Evolutionary conservation across 768 basidiomycete species (phyloP).

Genomic region (Trametes elegans): DNA sequence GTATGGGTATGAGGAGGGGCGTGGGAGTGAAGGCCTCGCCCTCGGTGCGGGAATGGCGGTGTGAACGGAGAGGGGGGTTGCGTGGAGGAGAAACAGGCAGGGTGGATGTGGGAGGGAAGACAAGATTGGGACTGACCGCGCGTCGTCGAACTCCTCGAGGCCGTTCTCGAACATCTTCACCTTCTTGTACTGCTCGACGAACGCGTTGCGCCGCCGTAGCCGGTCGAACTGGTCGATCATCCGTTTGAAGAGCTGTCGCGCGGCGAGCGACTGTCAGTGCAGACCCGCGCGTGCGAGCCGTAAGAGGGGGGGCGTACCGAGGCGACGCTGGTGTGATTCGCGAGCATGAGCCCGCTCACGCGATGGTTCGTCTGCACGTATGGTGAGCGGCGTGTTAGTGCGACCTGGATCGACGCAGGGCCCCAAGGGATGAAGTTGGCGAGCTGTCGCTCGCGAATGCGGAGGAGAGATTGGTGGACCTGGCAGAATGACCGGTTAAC

Average conservation of each 20-base stretch:
- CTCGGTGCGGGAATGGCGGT: not conserved
- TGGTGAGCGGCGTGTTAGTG: conserved; percentile 86
- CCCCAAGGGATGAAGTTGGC: conserved; percentile 99
- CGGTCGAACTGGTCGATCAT: conserved; percentile 95
- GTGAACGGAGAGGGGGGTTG: not conserved
- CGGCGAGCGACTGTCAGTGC: not conserved
- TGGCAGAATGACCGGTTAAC: conserved; percentile 30
- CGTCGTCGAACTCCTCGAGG: conserved; percentile 95
- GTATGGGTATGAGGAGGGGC: not conserved
- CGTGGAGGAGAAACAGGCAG: not conserved
- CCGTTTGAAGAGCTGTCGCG: conserved; percentile 80
- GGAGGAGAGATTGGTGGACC: conserved; percentile 96
- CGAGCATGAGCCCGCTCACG: conserved; percentile 97
- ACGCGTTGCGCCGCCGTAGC: conserved; percentile 85
- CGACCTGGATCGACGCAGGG: conserved; percentile 96
- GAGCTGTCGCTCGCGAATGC: conserved; percentile 93
- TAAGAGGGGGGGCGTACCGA: conserved; percentile 57
- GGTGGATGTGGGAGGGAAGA: not conserved
- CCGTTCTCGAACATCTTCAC: conserved; percentile 94
- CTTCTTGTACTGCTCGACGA: conserved; percentile 96
- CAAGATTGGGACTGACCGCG: conserved; percentile 62
- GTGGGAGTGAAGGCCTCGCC: not conserved
- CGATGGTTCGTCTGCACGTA: conserved; percentile 88
- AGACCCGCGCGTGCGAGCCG: not conserved
- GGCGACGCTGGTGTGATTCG: conserved; percentile 98